Conservation (phyloP, 2,329 filamentous ascomycete genomes). For the Dactylellina haptotyla region DNA sequence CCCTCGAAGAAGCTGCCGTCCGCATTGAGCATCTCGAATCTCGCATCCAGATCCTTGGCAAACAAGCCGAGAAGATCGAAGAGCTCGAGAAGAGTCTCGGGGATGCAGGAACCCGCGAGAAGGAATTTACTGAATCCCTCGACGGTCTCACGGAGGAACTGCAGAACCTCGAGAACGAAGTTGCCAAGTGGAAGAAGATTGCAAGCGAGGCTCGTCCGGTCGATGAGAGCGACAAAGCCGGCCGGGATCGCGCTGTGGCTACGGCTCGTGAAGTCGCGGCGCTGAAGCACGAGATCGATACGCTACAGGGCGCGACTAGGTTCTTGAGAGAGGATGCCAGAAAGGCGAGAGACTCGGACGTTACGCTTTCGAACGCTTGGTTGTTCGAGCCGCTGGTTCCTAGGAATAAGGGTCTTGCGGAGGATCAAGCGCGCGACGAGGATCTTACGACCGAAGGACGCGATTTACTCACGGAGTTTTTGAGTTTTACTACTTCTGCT, state of each 20-base stretch:
- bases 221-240: constrained; percentile 68
- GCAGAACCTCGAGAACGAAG: constrained; percentile 72
- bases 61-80: constrained; percentile 76
- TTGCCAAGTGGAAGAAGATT: constrained; percentile 77
- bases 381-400: constrained; percentile 70
- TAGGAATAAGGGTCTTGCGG: constrained; percentile 60
- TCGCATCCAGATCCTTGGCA: constrained; percentile 82
- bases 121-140: constrained; percentile 66
- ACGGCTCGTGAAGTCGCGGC: constrained; percentile 78
- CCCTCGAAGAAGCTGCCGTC: constrained; percentile 84
- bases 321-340: constrained; percentile 74
- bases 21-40: constrained; percentile 93
- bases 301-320: constrained; percentile 72
- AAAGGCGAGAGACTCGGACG: constrained; percentile 67
- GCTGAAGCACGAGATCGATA: constrained; percentile 74
- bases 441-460: constrained; percentile 71
- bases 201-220: constrained; percentile 71
- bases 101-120: constrained; percentile 56
- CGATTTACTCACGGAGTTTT: constrained; percentile 72
- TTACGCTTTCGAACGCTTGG: constrained; percentile 72
- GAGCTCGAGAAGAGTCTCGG: constrained; percentile 72
- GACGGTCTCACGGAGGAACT: constrained; percentile 71
- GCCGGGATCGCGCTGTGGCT: constrained; percentile 74
- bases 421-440: constrained; percentile 63
- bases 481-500: constrained; percentile 70